Evolutionary conservation across 441 rosid species (phyloP).

Genomic region (Gossypium aridum): DNA sequence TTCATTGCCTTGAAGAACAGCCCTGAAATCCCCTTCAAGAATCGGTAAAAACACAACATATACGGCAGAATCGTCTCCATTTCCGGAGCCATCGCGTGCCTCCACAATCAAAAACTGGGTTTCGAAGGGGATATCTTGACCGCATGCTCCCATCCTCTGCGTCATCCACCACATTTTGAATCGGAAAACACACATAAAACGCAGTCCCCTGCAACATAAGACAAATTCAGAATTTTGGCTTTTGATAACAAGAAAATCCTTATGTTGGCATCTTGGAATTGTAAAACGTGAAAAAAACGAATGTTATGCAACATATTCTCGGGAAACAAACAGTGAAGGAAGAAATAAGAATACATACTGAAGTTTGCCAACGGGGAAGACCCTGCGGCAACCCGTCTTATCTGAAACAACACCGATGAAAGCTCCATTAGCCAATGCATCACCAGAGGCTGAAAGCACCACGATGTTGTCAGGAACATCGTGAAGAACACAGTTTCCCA

Average conservation of each 20-base stretch:
- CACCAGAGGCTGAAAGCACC: constrained; percentile 43
- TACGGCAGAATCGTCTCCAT: constrained; percentile 23
- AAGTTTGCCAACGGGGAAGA: constrained; percentile 70
- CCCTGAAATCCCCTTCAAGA: constrained; percentile 63
- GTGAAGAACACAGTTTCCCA: constrained; percentile 42
- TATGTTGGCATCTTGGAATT: neutral
- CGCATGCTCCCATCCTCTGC: constrained; percentile 54
- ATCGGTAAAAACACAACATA: constrained; percentile 49
- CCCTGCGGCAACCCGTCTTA: constrained; percentile 52
- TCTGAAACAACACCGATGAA: constrained; percentile 62
- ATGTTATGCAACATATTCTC: neutral
- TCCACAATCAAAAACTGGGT: constrained; percentile 56
- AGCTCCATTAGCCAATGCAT: constrained; percentile 45
- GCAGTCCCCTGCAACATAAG: constrained; percentile 41
- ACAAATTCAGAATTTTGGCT: neutral
- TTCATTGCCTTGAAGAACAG: constrained; percentile 59
- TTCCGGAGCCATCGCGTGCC: constrained; percentile 30
- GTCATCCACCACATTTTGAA: constrained; percentile 81
- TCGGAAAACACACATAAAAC: constrained; percentile 57
- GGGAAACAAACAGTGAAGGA: neutral
- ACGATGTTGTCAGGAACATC: constrained; percentile 44
- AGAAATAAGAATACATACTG: constrained; percentile 30
- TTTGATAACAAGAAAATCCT: neutral
- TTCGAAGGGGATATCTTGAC: constrained; percentile 54
- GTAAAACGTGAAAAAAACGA: neutral